Evolutionary conservation across 768 basidiomycete genomes (phyloP), one percentile per base, ranked within the genome.

Genomic region (Leucocoprinus sp.): DNA sequence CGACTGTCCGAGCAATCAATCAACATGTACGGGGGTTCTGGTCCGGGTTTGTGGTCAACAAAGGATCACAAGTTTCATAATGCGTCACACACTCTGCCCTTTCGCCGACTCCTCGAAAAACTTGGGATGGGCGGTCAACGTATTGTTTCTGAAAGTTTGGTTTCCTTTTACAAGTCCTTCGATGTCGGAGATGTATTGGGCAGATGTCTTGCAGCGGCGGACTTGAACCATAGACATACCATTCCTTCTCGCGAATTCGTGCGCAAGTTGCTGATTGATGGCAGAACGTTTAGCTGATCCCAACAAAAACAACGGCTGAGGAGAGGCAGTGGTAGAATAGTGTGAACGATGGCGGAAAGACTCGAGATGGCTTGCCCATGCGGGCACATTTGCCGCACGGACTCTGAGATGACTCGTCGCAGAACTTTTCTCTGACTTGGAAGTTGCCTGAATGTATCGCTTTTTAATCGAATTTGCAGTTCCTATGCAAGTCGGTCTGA

Each of bases 11-110:
- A 59, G 37, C 63, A 64, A 43, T 61, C 60, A 12, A 64, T 53
- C 12, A 63, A 39, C 63, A 64, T 60, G 36, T 62, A 61, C 5
- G 63, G 61, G 1, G 63, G 63, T 37, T 53, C 61, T 63, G 17
- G 24, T 23, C 22, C 18, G 18, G 19, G 14, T 18, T 11, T 21
- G 21, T 19, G 22, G 19, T 37, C 28, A n/a, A 22, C 8, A 4
- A 11, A 22, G 44, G 18, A 42, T 12, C 11, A 34, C 26, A 9
- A 33, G 28, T 14, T 8, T 27, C 11, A 27, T 27, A 7, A 3
- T 0, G 15, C 9, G 11, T n/a, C 12, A 52, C 50, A 11, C 19
- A 52, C 50, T 48, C 34, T 54, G 53, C n/a, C 53, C 53, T 37
- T 51, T 43, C 22, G 53, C 50, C 9, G 50, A 45, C 19, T 50